Base-by-base conservation (phyloP, 2,329 filamentous ascomycete genomes). In the Davidsoniella eucalypti region DNA sequence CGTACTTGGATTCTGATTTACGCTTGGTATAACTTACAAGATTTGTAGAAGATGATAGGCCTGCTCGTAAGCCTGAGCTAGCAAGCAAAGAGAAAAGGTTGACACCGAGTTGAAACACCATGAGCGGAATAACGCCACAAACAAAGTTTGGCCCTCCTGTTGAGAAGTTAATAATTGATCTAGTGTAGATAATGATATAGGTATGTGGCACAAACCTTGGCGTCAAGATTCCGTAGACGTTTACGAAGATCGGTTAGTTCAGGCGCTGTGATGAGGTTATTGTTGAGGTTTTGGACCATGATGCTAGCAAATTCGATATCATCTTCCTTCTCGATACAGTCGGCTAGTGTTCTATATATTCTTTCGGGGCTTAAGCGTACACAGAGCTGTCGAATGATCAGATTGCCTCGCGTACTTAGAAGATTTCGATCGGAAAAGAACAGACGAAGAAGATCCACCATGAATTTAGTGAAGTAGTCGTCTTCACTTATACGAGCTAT, bases 51-150 rank as follows among this genome's bases (percentile, higher is more conserved):
- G 72, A 61, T 96, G 87, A 60, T 96, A 98, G 9, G 92, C 92
- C 62, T 96, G 93, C 62, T 98, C 92, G 61, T 98, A 98, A 10
- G 90, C 92, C 65, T 98, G 92, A 1, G 92, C 92, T 47, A 98
- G 78, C 29, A 98, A 72, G 61, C 92, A 98, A 3, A 98, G 70
- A 2, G 88, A 96, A 65, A 98, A 98, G 0, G 92, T 96, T 6
- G 92, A 90, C 5, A 98, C 93, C 2, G 92, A 88, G 60, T 98
- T 98, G 63, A 95, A 92, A 61, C 92, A 98, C 92, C 92, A 98
- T 3, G 90, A 94, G 52, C 87, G 80, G 66, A 98, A 98, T 3
- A 98, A 69, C 2, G 88, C 80, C 12, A 95, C 87, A 59, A 98
- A 98, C 62, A 98, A 87, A 2, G 83, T 84, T 69, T 98, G 92